A percentile compares a stretch with the other conserved stretches of the same genome.
Evolutionary conservation across 2,329 filamentous ascomycete species (phyloP).

Genomic region (Zasmidium citrigriseum): DNA sequence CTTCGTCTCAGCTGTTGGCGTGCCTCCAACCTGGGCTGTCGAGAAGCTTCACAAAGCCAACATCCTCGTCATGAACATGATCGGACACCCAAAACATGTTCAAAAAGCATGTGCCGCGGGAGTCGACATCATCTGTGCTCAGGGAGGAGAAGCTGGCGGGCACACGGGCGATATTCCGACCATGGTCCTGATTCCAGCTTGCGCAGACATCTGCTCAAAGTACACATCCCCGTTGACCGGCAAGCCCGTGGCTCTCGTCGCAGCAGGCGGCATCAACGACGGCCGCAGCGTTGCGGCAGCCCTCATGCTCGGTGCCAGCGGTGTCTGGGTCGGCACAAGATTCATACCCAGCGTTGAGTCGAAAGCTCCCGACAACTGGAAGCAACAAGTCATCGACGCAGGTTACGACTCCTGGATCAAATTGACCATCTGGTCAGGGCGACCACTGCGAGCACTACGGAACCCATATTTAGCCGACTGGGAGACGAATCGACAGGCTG

Average conservation of each 20-base stretch:
- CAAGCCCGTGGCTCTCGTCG: conserved; percentile 81
- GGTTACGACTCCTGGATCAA: conserved; percentile 92
- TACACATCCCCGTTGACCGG: conserved; percentile 84
- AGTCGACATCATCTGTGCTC: conserved; percentile 93
- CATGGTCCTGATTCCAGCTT: conserved; percentile 84
- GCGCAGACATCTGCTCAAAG: conserved; percentile 76
- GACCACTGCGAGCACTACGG: conserved; percentile 85
- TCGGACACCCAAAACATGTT: conserved; percentile 97
- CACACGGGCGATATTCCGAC: conserved; percentile 77
- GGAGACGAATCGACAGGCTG: conserved; percentile 83
- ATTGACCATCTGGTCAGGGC: conserved; percentile 96
- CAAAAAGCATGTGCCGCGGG: conserved; percentile 89
- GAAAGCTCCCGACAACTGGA: conserved; percentile 18
- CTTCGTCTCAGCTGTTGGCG: conserved; percentile 96
- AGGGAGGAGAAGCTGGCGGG: conserved; percentile 93
- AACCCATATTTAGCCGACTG: conserved; percentile 93
- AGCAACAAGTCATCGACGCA: conserved; percentile 68
- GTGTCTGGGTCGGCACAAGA: conserved; percentile 93
- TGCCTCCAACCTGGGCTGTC: conserved; percentile 77
- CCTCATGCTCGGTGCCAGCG: conserved; percentile 86
- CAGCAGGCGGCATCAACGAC: conserved; percentile 89
- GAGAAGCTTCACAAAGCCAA: conserved; percentile 84
- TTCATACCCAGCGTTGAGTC: conserved; percentile 76
- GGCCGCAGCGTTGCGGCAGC: conserved; percentile 85
- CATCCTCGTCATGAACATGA: conserved; percentile 99